Base-by-base conservation (phyloP, 2,329 filamentous ascomycete genomes). In the Hypoxylon rubiginosum region DNA sequence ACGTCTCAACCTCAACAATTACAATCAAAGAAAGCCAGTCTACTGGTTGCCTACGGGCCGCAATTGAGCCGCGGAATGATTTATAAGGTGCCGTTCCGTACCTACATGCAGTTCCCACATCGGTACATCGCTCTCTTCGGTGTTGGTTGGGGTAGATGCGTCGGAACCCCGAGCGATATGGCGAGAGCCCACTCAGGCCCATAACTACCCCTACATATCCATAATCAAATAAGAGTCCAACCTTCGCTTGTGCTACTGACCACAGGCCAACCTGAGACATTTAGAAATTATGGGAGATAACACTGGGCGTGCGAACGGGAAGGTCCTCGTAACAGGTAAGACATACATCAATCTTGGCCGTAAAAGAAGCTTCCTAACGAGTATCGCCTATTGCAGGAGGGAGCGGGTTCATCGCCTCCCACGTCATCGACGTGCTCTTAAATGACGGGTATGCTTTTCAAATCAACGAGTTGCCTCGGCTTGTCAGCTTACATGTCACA, bases 401-500 rank as follows among this genome's bases (percentile, higher is more conserved):
- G 1, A 84, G 79, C 24, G 84, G 85, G 46, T 87, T 87, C 73
- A 85, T 87, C 54, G 85, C 84, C 28, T 84, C 84, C 1, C 84
- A 87, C 58, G 75, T 86, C 34, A 79, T 87, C 5, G 82, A 86
- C 56, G 73, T 76, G 13, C 76, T 87, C 3, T 74, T 87, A 19
- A 75, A 80, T 3, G 77, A 77, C 6, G 80, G 80, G 76, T 82
- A 76, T 59, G 21, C 10, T 62, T 43, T 50, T 52, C 15, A n/a
- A n/a, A 32, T 7, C 2, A 7, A 13, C 13, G 2, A 24, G 26
- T 34, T 6, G 3, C 5, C 39, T 19, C 3, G n/a, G 7, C 11
- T 9, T 83, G 83, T 19, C 34, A 84, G 88, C 72, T 81, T 84
- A 48, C 78, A 26, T 1, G 6, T 39, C 66, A 9, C 39, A n/a